phyloP scores from a whole-genome alignment of 768 basidiomycete species.

The Amanita muscaria region DNA sequence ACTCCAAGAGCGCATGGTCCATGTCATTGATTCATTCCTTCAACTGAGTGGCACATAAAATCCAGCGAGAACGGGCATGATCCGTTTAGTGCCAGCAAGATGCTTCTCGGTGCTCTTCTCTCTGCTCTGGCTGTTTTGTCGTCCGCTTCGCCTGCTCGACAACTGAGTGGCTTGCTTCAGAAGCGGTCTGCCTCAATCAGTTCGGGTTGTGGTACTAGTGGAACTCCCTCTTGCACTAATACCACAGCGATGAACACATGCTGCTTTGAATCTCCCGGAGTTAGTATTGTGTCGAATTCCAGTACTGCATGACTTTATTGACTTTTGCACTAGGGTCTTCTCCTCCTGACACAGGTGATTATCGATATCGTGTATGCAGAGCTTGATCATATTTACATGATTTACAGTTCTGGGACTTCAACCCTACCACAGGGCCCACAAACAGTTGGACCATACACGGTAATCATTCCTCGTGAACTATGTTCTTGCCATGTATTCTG shows the following conservation, averaged over 20 bases:
- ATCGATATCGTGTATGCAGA: background rate
- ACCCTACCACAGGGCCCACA: constrained; percentile 2
- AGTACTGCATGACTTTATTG: background rate
- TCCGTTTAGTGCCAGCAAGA: too few species aligned
- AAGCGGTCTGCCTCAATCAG: constrained; percentile 2
- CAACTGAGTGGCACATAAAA: too few species aligned
- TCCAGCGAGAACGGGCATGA: too few species aligned
- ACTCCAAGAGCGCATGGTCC: too few species aligned
- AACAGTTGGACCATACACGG: constrained; percentile 8
- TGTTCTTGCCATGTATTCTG: background rate
- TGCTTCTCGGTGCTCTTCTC: background rate
- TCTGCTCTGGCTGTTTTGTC: background rate
- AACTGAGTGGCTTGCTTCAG: background rate
- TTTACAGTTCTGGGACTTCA: constrained; percentile 7
- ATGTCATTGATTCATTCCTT: too few species aligned
- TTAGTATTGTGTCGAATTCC: background rate
- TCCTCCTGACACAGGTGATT: constrained; percentile 3
- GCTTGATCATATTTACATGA: background rate
- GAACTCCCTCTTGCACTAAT: constrained; percentile 47
- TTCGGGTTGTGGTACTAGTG: constrained; percentile 46
- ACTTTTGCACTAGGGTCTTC: background rate
- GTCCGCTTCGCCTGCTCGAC: background rate
- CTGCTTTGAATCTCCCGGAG: constrained; percentile 8
- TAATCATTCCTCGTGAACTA: background rate
- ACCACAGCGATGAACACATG: constrained; percentile 24